phyloP scores from a whole-genome alignment of 805 yeast genomes.

The Kuraishia borneana region DNA sequence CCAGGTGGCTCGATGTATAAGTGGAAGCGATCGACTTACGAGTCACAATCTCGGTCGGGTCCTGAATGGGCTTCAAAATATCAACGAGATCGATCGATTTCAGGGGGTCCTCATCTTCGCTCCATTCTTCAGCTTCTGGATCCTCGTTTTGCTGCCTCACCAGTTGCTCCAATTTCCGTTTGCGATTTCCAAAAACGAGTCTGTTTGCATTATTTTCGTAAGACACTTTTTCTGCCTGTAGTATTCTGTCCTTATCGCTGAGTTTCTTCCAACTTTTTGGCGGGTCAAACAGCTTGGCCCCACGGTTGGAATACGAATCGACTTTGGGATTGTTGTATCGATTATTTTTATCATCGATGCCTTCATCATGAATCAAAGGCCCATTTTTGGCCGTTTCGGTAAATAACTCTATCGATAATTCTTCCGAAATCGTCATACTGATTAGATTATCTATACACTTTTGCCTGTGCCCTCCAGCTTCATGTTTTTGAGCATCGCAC shows the following conservation, averaged over 20 bases:
- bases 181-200: conserved; percentile 14
- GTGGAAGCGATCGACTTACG: conserved; percentile 64
- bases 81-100: conserved; percentile 39
- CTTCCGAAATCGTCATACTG: neutral
- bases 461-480: neutral
- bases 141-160: conserved; percentile 10
- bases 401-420: neutral
- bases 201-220: conserved; percentile 8
- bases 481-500: neutral
- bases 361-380: neutral
- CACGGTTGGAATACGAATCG: conserved; percentile 16
- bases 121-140: conserved; percentile 6
- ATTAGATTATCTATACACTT: neutral
- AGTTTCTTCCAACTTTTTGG: conserved; percentile 13
- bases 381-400: neutral
- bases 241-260: conserved; percentile 9
- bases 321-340: conserved; percentile 4
- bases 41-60: conserved; percentile 66
- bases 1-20: conserved; percentile 44
- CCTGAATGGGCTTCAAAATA: conserved; percentile 65
- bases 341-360: conserved; percentile 2
- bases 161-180: conserved; percentile 12
- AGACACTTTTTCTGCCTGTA: conserved; percentile 7
- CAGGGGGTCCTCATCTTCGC: conserved; percentile 26
- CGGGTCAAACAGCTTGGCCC: conserved; percentile 15